Percentiles rank a stretch among this genome's conserved stretches.
Evolutionary conservation across 2,329 filamentous ascomycete genomes (phyloP).

Genomic region (Botrytis squamosa): DNA sequence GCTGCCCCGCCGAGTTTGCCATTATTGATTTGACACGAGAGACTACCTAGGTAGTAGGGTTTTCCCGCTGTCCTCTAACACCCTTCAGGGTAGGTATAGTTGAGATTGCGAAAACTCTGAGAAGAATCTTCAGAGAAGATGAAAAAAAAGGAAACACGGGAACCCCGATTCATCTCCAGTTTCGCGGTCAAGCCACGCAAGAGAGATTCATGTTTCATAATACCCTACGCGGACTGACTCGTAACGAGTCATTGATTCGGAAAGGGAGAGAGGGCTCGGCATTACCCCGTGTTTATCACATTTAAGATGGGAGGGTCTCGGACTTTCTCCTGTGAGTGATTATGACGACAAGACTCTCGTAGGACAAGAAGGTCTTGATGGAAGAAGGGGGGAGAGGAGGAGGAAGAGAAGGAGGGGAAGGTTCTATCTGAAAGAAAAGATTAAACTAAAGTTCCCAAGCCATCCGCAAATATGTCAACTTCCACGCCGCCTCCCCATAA

Average conservation of each 20-base stretch:
- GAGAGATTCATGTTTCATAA: conserved; percentile 8
- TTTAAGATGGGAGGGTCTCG: conserved; percentile 6
- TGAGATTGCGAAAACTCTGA: background rate
- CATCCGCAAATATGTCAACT: background rate
- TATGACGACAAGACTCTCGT: conserved; percentile 6
- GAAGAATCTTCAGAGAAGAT: background rate
- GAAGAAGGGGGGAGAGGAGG: background rate
- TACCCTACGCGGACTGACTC: background rate
- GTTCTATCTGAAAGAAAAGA: background rate
- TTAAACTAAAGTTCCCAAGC: background rate
- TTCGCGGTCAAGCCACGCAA: conserved; percentile 14
- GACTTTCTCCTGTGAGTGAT: background rate
- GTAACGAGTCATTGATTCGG: background rate
- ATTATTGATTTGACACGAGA: conserved; percentile 8
- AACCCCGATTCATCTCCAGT: background rate
- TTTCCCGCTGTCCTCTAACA: background rate
- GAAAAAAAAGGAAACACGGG: background rate
- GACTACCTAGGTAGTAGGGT: too few species aligned
- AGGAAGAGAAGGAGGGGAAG: background rate
- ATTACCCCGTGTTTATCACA: conserved; percentile 11
- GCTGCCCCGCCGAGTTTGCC: background rate
- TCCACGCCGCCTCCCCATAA: background rate
- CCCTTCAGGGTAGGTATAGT: background rate
- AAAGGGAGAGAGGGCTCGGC: background rate
- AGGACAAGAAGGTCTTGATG: background rate